Percentiles rank a stretch among this genome's conserved stretches.
These are phyloP conservation scores for Aschersonia sp. DNA, from an alignment of 2,329 filamentous ascomycete genomes.

Conservation along the genomic window DNA sequence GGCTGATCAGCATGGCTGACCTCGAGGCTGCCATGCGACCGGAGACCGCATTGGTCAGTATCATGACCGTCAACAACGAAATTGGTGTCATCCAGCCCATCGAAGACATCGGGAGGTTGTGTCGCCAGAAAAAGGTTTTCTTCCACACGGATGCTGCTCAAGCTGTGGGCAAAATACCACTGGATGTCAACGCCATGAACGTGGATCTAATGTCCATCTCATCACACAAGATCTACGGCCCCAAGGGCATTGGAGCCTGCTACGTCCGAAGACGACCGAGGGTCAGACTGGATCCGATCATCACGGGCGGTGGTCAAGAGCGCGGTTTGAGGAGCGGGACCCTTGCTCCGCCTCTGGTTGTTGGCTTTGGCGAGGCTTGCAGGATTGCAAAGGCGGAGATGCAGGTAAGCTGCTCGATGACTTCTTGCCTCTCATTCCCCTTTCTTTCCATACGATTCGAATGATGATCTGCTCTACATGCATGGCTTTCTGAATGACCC, in stretches of 20 bases:
- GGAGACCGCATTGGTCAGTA: slow-evolving; percentile 82
- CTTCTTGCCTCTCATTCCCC: background rate
- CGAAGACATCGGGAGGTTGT: slow-evolving; percentile 84
- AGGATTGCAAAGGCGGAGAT: slow-evolving; percentile 84
- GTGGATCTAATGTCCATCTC: slow-evolving; percentile 98
- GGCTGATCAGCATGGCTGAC: slow-evolving; percentile 71
- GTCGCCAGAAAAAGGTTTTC: slow-evolving; percentile 83
- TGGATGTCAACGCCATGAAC: slow-evolving; percentile 96
- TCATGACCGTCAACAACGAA: slow-evolving; percentile 99
- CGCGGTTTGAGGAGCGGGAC: slow-evolving; percentile 90
- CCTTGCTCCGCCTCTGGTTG: slow-evolving; percentile 72
- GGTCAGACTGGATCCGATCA: slow-evolving; percentile 89
- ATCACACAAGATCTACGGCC: slow-evolving; percentile 96
- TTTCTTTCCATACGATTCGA: slow-evolving; percentile 7
- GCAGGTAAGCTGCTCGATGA: slow-evolving; percentile 48
- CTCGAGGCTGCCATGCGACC: slow-evolving; percentile 81
- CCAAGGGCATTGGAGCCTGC: slow-evolving; percentile 93
- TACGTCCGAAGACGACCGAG: slow-evolving; percentile 86
- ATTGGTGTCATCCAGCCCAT: slow-evolving; percentile 98
- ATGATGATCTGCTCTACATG: slow-evolving; percentile 79
- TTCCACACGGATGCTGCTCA: slow-evolving; percentile 97
- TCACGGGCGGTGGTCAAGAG: slow-evolving; percentile 92
- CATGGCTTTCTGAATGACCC: slow-evolving; percentile 77
- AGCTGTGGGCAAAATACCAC: slow-evolving; percentile 94
- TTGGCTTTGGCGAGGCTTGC: slow-evolving; percentile 92